phyloP scores from a whole-genome alignment of 2,329 filamentous ascomycete species.

The Colletotrichum chlorophyti region DNA sequence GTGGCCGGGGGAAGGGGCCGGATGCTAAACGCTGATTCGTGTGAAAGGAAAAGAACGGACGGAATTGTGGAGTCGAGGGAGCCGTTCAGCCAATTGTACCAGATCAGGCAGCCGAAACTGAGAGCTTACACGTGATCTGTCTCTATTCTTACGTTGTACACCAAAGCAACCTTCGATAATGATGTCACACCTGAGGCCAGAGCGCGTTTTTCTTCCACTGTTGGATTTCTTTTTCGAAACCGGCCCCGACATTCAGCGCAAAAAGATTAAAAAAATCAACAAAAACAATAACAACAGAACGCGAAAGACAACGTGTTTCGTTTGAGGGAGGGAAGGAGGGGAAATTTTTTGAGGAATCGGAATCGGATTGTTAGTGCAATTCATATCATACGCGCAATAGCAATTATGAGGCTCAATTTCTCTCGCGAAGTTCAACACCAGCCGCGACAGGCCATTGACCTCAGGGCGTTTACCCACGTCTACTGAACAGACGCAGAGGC shows the following conservation, averaged over 20 bases:
- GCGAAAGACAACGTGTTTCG: conserved; percentile 5
- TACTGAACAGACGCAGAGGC: background rate
- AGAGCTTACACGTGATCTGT: too few species aligned
- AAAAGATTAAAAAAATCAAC: too few species aligned
- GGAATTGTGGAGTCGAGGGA: too few species aligned
- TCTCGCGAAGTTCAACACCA: background rate
- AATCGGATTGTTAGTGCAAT: conserved; percentile 7
- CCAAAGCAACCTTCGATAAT: too few species aligned
- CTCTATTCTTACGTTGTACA: too few species aligned
- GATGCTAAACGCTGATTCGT: too few species aligned
- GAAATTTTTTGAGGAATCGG: too few species aligned
- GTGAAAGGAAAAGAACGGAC: too few species aligned
- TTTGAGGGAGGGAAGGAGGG: background rate
- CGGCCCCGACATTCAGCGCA: background rate
- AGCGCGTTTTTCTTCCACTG: background rate
- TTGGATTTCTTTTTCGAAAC: background rate
- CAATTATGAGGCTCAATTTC: background rate
- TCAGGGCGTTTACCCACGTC: background rate
- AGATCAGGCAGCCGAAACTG: too few species aligned
- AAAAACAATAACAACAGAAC: background rate
- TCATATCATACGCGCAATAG: too few species aligned
- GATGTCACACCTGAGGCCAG: too few species aligned
- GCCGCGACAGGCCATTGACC: background rate
- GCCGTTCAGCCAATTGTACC: too few species aligned
- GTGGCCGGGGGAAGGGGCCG: conserved; percentile 2